Percentiles rank a stretch among this genome's conserved stretches.
These are phyloP conservation scores for Blastomyces gilchristii DNA, from an alignment of 2,329 filamentous ascomycete genomes.

Conservation along the genomic window DNA sequence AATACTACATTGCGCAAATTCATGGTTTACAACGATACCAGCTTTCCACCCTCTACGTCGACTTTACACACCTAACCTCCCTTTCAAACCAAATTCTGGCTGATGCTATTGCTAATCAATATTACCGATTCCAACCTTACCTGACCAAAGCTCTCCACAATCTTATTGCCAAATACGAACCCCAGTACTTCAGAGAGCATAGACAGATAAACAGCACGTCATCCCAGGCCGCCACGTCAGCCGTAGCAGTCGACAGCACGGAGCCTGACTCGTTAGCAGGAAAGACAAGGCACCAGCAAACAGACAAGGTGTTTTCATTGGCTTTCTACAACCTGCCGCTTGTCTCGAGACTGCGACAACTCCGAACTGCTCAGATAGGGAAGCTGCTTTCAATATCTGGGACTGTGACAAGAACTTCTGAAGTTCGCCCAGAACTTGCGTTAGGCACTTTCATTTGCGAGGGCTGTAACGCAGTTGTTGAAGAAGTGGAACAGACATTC, in stretches of 20 bases:
- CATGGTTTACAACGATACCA: constrained; percentile 51
- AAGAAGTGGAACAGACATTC: constrained; percentile 94
- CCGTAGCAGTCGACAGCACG: constrained; percentile 49
- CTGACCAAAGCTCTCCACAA: constrained; percentile 81
- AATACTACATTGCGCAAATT: constrained; percentile 58
- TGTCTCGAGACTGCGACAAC: constrained; percentile 71
- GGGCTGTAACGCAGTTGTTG: constrained; percentile 69
- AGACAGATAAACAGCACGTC: constrained; percentile 65
- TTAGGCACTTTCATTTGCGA: constrained; percentile 89
- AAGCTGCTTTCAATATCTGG: constrained; percentile 92
- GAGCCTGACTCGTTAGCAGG: constrained; percentile 47
- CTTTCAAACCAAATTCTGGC: constrained; percentile 72
- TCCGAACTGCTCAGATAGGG: constrained; percentile 83
- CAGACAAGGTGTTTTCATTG: constrained; percentile 87
- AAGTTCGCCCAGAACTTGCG: constrained; percentile 88
- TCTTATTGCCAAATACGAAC: constrained; percentile 87
- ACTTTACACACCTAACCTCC: constrained; percentile 65
- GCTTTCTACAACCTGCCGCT: constrained; percentile 90
- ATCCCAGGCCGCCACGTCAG: constrained; percentile 56
- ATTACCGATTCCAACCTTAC: constrained; percentile 91
- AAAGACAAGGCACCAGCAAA: constrained; percentile 84
- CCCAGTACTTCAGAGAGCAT: constrained; percentile 87
- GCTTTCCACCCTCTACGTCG: constrained; percentile 56
- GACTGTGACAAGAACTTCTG: constrained; percentile 91
- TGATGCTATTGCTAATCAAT: constrained; percentile 76